Percentiles rank a stretch among this genome's conserved stretches.
Conservation (phyloP, 2,329 filamentous ascomycete genomes). For the Cephalotrichum gorgonifer region DNA sequence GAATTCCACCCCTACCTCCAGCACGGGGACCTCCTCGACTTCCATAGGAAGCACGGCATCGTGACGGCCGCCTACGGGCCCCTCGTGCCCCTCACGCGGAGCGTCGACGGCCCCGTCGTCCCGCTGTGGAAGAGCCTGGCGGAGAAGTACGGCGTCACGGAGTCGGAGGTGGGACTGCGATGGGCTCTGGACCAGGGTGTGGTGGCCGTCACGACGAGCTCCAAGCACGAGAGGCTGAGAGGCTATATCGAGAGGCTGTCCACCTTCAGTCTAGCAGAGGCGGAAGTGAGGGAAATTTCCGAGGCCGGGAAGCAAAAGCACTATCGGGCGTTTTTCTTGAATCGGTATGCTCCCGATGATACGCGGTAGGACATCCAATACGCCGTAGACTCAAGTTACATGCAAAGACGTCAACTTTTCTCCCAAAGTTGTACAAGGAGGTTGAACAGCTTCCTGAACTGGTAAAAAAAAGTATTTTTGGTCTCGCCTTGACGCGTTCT, state of each 20-base stretch:
- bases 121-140: slow-evolving; percentile 38
- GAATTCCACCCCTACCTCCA: slow-evolving; percentile 71
- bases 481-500: not conserved
- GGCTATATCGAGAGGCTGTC: slow-evolving; percentile 40
- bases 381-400: not conserved
- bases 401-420: not conserved
- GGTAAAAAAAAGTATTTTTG: not conserved
- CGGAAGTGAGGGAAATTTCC: slow-evolving; percentile 47
- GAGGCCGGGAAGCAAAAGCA: slow-evolving; percentile 49
- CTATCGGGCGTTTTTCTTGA: slow-evolving; percentile 47
- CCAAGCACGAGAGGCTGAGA: slow-evolving; percentile 45
- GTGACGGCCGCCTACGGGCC: slow-evolving; percentile 45
- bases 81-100: slow-evolving; percentile 36
- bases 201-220: slow-evolving; percentile 49
- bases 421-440: too few species aligned
- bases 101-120: slow-evolving; percentile 43
- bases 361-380: slow-evolving; percentile 19
- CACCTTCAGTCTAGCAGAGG: slow-evolving; percentile 46
- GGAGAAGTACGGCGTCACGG: slow-evolving; percentile 46
- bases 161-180: slow-evolving; percentile 45
- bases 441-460: too few species aligned
- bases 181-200: slow-evolving; percentile 52
- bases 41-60: slow-evolving; percentile 47
- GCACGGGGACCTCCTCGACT: slow-evolving; percentile 48
- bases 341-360: slow-evolving; percentile 43